Percentiles rank a stretch among this genome's conserved stretches.
These are phyloP conservation scores for Daedaleopsis nitida DNA, from an alignment of 768 basidiomycete species.

Conservation along the genomic window DNA sequence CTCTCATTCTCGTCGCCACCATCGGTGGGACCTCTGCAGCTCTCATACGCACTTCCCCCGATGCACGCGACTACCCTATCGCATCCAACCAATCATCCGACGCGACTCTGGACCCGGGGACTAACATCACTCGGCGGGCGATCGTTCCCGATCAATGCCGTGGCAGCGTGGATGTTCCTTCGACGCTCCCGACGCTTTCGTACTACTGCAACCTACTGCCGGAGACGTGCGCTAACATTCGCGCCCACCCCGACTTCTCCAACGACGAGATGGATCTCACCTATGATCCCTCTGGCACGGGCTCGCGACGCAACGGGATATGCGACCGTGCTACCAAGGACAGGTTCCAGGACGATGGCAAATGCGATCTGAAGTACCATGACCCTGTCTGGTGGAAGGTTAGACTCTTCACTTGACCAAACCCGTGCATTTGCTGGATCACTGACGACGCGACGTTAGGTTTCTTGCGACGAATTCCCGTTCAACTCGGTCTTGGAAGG, in stretches of 20 bases:
- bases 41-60: no score
- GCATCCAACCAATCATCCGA: neutral
- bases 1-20: neutral
- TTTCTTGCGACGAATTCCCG: conserved; percentile 13
- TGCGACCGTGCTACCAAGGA: neutral
- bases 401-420: neutral
- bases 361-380: conserved; percentile 6
- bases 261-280: conserved; percentile 6
- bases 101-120: neutral
- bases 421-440: no score
- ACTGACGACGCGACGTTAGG: neutral
- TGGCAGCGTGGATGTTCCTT: neutral
- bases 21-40: neutral
- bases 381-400: conserved; percentile 6
- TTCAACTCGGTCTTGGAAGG: conserved; percentile 7
- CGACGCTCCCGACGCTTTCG: conserved; percentile 1
- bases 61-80: neutral
- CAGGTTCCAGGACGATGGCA: neutral
- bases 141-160: neutral
- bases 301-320: neutral
- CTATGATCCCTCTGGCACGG: conserved; percentile 3
- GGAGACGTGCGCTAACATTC: conserved; percentile 6
- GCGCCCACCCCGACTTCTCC: neutral
- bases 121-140: neutral
- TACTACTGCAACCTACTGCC: conserved; percentile 8